A percentile compares a stretch with the other conserved stretches of the same genome.
These are phyloP conservation scores for Malus hybrid DNA, from an alignment of 331 rosid species.

Conservation along the genomic window DNA sequence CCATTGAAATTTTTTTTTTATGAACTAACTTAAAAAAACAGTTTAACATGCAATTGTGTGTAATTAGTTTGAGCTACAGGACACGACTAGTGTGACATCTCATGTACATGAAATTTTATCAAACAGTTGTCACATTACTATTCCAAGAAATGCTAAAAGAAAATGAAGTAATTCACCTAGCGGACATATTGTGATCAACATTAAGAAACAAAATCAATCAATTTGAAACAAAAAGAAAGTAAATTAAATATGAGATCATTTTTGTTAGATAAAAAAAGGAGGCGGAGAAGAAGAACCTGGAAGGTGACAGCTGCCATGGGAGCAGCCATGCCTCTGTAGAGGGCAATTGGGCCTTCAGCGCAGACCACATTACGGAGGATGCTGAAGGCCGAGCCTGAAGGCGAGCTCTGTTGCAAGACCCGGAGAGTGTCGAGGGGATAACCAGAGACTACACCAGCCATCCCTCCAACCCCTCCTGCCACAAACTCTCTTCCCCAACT, in stretches of 20 bases:
- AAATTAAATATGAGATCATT: not conserved
- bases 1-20: no score
- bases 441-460: slow-evolving; percentile 75
- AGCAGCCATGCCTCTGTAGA: slow-evolving; percentile 82
- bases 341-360: slow-evolving; percentile 57
- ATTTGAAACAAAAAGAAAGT: not conserved
- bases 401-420: slow-evolving; percentile 43
- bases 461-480: slow-evolving; percentile 89
- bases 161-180: not conserved
- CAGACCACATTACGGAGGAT: slow-evolving; percentile 46
- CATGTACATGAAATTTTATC: not conserved
- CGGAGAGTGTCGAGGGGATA: slow-evolving; percentile 83
- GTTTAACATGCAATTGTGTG: no score
- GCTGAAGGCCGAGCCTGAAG: slow-evolving; percentile 42
- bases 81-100: not conserved
- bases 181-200: not conserved
- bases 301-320: slow-evolving; percentile 79
- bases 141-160: not conserved
- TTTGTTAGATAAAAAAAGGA: not conserved
- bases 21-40: no score
- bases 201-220: not conserved
- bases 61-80: no score
- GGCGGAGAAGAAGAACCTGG: slow-evolving; percentile 40
- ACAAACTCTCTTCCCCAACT: slow-evolving; percentile 87
- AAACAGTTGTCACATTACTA: not conserved